Evolutionary conservation across 352 stramenopile species (phyloP).

Genomic region (Phytophthora crassamura): DNA sequence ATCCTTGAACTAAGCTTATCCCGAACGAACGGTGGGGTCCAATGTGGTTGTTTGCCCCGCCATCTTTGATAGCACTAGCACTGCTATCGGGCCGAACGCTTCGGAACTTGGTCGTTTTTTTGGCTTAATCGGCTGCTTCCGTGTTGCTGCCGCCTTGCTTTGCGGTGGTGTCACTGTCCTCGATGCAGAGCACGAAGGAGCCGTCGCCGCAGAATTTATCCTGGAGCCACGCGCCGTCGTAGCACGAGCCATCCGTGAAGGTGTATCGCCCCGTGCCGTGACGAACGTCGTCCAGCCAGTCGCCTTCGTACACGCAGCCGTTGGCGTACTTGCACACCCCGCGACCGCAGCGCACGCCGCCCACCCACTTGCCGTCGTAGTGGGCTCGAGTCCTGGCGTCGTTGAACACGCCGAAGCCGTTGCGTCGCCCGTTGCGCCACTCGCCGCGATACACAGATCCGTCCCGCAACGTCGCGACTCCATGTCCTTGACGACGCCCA

Average conservation of each 20-base stretch:
- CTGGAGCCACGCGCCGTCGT: constrained; percentile 82
- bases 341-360: constrained; percentile 67
- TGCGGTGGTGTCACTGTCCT: constrained; percentile 21
- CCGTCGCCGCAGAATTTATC: constrained; percentile 80
- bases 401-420: constrained; percentile 79
- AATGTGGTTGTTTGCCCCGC: too few species aligned
- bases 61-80: too few species aligned
- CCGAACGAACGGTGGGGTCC: too few species aligned
- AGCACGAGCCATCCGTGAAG: constrained; percentile 81
- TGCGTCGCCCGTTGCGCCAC: constrained; percentile 85
- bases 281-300: constrained; percentile 82
- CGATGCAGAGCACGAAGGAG: constrained; percentile 61
- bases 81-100: too few species aligned
- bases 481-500: constrained; percentile 60
- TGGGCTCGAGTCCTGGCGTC: constrained; percentile 61
- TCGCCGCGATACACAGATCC: constrained; percentile 87
- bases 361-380: constrained; percentile 91
- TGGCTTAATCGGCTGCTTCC: constrained; percentile 6
- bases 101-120: neutral
- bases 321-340: constrained; percentile 68
- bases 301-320: constrained; percentile 77
- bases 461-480: constrained; percentile 61
- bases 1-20: too few species aligned
- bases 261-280: constrained; percentile 81
- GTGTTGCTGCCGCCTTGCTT: neutral